These are phyloP conservation scores for Colletotrichum tanaceti DNA, from an alignment of 2,329 filamentous ascomycete genomes.

Conservation along the genomic window DNA sequence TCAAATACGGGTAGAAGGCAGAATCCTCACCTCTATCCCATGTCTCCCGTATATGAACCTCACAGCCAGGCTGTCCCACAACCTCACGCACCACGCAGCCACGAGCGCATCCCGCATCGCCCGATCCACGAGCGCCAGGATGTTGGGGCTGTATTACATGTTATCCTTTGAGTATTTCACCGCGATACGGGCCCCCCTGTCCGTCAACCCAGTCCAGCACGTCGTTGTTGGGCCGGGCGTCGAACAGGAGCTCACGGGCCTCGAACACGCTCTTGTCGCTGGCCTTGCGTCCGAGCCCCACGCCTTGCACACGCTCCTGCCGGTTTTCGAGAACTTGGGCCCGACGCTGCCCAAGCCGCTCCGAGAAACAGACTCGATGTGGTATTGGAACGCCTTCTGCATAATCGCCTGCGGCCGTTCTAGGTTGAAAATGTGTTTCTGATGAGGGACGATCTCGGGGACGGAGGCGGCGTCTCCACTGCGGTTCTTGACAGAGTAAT, in stretches of 20 bases:
- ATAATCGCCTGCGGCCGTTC: constrained; percentile 48
- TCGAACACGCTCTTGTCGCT: constrained; percentile 41
- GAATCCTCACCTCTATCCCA: constrained; percentile 31
- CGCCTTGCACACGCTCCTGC: constrained; percentile 39
- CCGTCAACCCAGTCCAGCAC: constrained; percentile 50
- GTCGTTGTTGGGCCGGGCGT: constrained; percentile 44
- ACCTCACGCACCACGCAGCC: constrained; percentile 50
- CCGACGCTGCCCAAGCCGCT: constrained; percentile 23
- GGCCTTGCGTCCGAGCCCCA: constrained; percentile 32
- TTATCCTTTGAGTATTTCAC: constrained; percentile 49
- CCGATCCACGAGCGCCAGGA: constrained; percentile 48
- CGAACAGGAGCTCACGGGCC: constrained; percentile 45
- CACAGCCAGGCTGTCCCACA: constrained; percentile 50
- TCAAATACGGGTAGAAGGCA: fast-evolving
- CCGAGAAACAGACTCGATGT: constrained; percentile 38
- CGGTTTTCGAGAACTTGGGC: constrained; percentile 16
- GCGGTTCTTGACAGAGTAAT: constrained; percentile 45
- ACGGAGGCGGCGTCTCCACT: constrained; percentile 6
- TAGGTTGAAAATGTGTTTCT: constrained; percentile 51
- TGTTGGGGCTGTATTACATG: constrained; percentile 47
- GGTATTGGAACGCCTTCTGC: constrained; percentile 48
- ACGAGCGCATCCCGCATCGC: constrained; percentile 50
- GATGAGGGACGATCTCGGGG: constrained; percentile 46
- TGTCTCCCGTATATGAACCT: constrained; percentile 13
- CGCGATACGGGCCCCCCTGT: constrained; percentile 43